Evolutionary conservation across 2,329 filamentous ascomycete species (phyloP), one percentile per base, ranked within the genome.

Genomic region (Pseudopyricularia cyperi): DNA sequence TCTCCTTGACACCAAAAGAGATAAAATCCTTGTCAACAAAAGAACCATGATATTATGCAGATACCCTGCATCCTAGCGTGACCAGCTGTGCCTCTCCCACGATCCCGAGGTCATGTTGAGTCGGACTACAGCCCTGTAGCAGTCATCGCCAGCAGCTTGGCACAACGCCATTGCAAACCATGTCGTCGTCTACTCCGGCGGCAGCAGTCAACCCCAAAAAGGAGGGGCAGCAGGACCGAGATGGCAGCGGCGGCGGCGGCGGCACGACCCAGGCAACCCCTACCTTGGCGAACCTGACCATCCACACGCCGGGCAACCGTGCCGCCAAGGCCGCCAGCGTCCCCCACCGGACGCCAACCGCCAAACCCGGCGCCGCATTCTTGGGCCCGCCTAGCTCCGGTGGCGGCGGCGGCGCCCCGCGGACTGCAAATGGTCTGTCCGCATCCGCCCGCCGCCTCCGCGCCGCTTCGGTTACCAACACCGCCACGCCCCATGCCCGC

Each of bases 401-500:
- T 14, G n/a, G n/a, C n/a, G n/a, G n/a, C n/a, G n/a, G n/a, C 17
- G 37, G 37, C 3, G 37, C 37, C 37, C n/a, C 37, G 19, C 37
- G 37, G 37, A 42, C 37, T 19, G 37, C 9, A n/a, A 66, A 66
- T 32, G 71, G 70, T 11, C 68, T 70, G 39, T 71, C 72, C 9
- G 70, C 68, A 33, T 77, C 75, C 2, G 74, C 66, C 2, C 64
- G 67, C 42, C 66, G 69, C 49, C 66, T 65, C 48, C 64, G 63
- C 55, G 68, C 71, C 62, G 67, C 68, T 12, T 68, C 72, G 3
- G 55, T 55, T 4, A 56, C 53, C 14, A 42, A 42, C 35, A 39
- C 24, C 19, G 61, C 63, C 7, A 83, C 80, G 17, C 80, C 80
- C 0, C 80, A 84, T 61, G 79, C 75, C 47, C 75, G 75, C 57